Percentiles rank a stretch among this genome's conserved stretches.
Conservation (phyloP, 1,284 basidiomycete species). For the Papiliotrema terrestris region DNA sequence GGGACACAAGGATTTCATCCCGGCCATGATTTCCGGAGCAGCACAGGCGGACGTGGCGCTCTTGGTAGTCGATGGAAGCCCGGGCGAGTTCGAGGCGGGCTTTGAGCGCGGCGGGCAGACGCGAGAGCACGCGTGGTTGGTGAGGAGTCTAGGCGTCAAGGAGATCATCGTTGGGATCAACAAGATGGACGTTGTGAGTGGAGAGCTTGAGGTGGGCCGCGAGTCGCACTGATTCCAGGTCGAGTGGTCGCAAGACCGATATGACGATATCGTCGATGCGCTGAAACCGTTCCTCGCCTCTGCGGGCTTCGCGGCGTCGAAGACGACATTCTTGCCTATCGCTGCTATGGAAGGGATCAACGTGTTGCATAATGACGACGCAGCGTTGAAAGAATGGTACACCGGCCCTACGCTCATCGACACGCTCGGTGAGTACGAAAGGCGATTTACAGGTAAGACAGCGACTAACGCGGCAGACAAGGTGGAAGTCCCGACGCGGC, state of each 20-base stretch:
- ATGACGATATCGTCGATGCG: slow-evolving; percentile 72
- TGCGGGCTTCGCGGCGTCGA: slow-evolving; percentile 76
- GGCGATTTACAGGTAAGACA: too few relatives aligned
- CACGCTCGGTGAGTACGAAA: slow-evolving; percentile 61
- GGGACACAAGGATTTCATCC: slow-evolving; percentile 95
- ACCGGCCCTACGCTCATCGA: slow-evolving; percentile 79
- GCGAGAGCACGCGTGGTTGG: slow-evolving; percentile 89
- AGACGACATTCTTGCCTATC: slow-evolving; percentile 81
- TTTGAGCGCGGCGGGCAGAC: slow-evolving; percentile 94
- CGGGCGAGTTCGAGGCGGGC: slow-evolving; percentile 92
- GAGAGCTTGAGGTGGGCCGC: neutral
- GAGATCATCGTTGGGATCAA: slow-evolving; percentile 92
- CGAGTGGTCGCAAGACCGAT: slow-evolving; percentile 75
- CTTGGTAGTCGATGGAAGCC: slow-evolving; percentile 87
- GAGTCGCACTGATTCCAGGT: slow-evolving; percentile 56
- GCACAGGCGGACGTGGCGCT: slow-evolving; percentile 94
- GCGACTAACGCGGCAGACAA: slow-evolving; percentile 57
- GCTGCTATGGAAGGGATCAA: slow-evolving; percentile 89
- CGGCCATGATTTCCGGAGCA: slow-evolving; percentile 98
- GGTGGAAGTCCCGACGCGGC: slow-evolving; percentile 74
- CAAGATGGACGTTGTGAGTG: slow-evolving; percentile 80
- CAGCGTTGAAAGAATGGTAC: slow-evolving; percentile 67
- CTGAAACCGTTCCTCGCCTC: slow-evolving; percentile 79
- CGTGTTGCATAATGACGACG: slow-evolving; percentile 55
- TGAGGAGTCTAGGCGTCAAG: slow-evolving; percentile 88